phyloP scores from a whole-genome alignment of 805 yeast species.

The Lachancea quebecensis region DNA sequence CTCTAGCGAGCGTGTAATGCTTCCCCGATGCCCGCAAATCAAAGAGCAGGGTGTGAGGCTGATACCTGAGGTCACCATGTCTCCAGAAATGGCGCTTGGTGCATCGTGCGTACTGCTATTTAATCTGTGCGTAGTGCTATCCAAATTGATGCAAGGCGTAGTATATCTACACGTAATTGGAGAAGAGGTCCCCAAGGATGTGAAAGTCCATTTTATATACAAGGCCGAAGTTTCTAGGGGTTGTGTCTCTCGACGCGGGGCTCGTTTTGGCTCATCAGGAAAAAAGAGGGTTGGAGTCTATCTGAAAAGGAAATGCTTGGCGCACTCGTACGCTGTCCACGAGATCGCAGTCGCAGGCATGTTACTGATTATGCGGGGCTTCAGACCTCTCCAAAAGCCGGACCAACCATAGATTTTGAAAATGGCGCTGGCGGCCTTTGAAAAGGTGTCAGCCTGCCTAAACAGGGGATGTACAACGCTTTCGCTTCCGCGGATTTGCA shows the following conservation, averaged over 20 bases:
- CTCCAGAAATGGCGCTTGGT: no score
- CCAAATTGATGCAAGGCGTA: not conserved
- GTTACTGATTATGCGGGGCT: conserved; percentile 86
- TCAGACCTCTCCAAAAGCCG: conserved; percentile 78
- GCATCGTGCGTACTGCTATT: no score
- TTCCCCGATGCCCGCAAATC: no score
- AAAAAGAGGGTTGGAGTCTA: not conserved
- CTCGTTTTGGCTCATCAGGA: no score
- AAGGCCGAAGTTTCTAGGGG: not conserved
- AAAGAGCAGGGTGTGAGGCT: no score
- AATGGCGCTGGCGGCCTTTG: conserved; percentile 63
- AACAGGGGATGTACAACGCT: conserved; percentile 34
- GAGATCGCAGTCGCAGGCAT: conserved; percentile 95
- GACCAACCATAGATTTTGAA: conserved; percentile 49
- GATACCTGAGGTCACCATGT: no score
- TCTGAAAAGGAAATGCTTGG: conserved; percentile 44
- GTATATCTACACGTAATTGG: not conserved
- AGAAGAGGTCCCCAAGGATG: not conserved
- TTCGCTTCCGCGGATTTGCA: conserved; percentile 69
- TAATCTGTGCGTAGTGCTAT: not conserved
- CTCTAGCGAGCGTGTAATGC: no score
- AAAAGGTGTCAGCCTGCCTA: conserved; percentile 56
- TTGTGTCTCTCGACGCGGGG: no score
- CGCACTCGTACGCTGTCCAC: conserved; percentile 98
- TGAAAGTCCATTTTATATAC: not conserved